Evolutionary conservation across 2,329 filamentous ascomycete genomes (phyloP), one percentile per base, ranked within the genome.

Genomic region (Fusarium floridanum): DNA sequence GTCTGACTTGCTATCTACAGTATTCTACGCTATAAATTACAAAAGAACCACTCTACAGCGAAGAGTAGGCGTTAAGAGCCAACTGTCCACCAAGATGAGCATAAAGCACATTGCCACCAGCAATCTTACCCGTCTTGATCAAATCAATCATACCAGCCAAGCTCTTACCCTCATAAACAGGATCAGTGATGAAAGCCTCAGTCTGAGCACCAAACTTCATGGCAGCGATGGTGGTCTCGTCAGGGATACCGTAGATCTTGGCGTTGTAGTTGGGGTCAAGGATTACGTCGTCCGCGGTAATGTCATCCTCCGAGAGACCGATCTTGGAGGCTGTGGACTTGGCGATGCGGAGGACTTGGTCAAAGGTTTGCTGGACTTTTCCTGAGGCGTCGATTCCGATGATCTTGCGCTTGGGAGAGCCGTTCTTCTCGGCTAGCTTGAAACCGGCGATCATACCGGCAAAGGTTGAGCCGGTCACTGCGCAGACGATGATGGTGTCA

Each of bases 131-230:
- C 61, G 87, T 89, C 72, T 84, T 87, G 20, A 93, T 89, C 84
- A 94, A 83, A 79, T 91, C 91, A 75, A 94, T 89, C 91, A 94
- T 88, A 0, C 92, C 92, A 5, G 91, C 91, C 80, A 94, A 83
- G 75, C 90, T 93, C 88, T 94, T 94, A 1, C 93, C 93, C 83
- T 94, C 92, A 77, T 94, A 94, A 2, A 94, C 92, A 0, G 92
- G 92, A 78, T 94, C 92, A 0, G 92, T 94, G 72, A 94, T 92
- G 76, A 94, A 91, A 0, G 89, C 92, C 83, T 94, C 93, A 1
- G 90, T 93, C 68, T 85, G 81, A 0, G 92, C 92, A 6, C 90
- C 91, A 78, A 93, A 91, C 80, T 88, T 88, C 79, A 94, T 94
- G 0, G 92, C 92, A 36, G 90, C 90, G 60, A 92, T 86, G 1